Evolutionary conservation across 805 yeast genomes (phyloP), one percentile per base, ranked within the genome.

Genomic region (Tetrapisispora phaffii): DNA sequence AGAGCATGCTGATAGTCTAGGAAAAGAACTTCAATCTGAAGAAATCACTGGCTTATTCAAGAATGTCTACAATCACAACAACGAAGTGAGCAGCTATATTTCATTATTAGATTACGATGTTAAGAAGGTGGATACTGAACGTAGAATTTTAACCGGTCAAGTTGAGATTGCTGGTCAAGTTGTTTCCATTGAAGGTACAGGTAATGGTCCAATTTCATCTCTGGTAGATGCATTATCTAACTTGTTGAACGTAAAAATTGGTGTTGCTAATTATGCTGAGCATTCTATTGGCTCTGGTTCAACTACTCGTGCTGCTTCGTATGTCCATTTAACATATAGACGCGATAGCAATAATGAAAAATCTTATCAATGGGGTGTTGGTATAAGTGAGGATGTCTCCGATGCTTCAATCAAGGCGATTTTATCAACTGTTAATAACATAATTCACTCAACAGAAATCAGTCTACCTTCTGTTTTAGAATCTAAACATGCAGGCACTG

Each of bases 191-290:
- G 49, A 56, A 26, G 95, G 95, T 50, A 57, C 58, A 35, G 95
- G 94, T 50, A 85, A 85, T 60, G 95, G 95, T 58, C 94, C 89
- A 41, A 76, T 85, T 47, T 84, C 94, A 7, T 80, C 89, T 2
- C 77, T 84, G 60, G 69, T 78, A 7, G 72, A 81, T 58, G 87
- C 87, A 13, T 58, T 83, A 45, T 65, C 75, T 37, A 63, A 60
- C 26, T 65, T 67, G 43, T 70, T 81, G 47, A 71, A 72, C 35
- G 63, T 72, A 44, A 61, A 69, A 32, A 63, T 84, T 42, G 79
- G 77, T 50, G 89, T 85, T 47, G 73, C 77, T 54, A 71, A 79
- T 55, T 85, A 85, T 65, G 79, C 78, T 55, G 94, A 85, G 62
- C 94, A 85, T 65, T 79, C 94, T 13, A 71, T 85, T 48, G 94